A percentile compares a stretch with the other conserved stretches of the same genome.
These are phyloP conservation scores for Backusella luteola DNA, from an alignment of 192 early-diverging fungal genomes.

Conservation along the genomic window DNA sequence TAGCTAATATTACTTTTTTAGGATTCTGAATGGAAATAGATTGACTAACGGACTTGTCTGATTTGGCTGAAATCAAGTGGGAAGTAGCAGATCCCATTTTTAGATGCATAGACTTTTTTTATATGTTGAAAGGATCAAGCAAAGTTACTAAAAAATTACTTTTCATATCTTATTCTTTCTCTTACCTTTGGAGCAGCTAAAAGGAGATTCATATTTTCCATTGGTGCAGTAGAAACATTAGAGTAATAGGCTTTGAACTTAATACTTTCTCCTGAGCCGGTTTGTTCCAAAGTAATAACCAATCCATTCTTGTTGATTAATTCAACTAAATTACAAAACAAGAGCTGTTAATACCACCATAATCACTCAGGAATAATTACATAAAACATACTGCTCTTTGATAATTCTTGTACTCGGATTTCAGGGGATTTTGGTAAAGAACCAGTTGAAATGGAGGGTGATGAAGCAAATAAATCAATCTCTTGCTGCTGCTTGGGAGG, in stretches of 20 bases:
- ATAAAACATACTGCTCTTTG: not conserved
- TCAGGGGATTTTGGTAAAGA: not conserved
- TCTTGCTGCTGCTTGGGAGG: not conserved
- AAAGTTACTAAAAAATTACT: not conserved
- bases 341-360: not conserved
- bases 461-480: not conserved
- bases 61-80: slow-evolving; percentile 36
- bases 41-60: slow-evolving; percentile 35
- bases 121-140: not conserved
- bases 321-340: slow-evolving; percentile 5
- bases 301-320: slow-evolving; percentile 45
- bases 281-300: slow-evolving; percentile 35
- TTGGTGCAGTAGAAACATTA: slow-evolving; percentile 42
- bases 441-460: not conserved
- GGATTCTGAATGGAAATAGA: slow-evolving; percentile 33
- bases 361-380: not conserved
- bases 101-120: slow-evolving; percentile 14
- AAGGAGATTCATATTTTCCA: slow-evolving; percentile 39
- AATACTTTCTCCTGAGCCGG: not conserved
- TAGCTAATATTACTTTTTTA: not conserved
- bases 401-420: not conserved
- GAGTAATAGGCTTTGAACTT: slow-evolving; percentile 42
- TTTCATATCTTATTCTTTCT: not conserved
- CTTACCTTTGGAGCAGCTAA: slow-evolving; percentile 47
- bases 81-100: slow-evolving; percentile 42